A percentile compares a stretch with the other conserved stretches of the same genome.
Evolutionary conservation across 345 rosid species (phyloP).

Genomic region (Ceriops decandra): DNA sequence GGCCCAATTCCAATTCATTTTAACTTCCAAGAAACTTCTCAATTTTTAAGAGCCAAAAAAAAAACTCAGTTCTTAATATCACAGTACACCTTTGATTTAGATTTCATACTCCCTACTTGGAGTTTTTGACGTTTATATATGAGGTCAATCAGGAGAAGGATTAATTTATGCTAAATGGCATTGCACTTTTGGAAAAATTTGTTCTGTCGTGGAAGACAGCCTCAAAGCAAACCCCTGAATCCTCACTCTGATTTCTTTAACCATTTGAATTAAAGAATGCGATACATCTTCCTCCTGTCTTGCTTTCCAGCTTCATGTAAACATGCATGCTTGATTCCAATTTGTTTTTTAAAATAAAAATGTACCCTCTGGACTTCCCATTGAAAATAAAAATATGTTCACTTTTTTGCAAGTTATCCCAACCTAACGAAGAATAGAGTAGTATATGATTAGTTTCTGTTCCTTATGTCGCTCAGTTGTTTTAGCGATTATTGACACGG

Average conservation of each 20-base stretch:
- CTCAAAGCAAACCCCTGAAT: too few relatives aligned
- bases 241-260: neutral
- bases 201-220: too few relatives aligned
- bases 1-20: neutral
- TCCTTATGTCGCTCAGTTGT: neutral
- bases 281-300: neutral
- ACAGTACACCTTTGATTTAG: too few relatives aligned
- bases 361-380: neutral
- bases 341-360: neutral
- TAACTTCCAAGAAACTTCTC: neutral
- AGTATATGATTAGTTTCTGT: neutral
- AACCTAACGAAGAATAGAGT: too few relatives aligned
- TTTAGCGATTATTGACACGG: constrained; percentile 7
- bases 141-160: neutral
- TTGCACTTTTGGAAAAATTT: neutral
- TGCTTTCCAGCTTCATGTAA: neutral
- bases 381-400: neutral
- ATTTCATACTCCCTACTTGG: too few relatives aligned
- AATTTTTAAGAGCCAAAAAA: neutral
- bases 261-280: neutral
- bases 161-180: neutral
- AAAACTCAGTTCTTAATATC: neutral
- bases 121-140: neutral
- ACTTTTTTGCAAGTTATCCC: neutral
- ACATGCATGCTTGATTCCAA: neutral